Evolutionary conservation across 2,329 filamentous ascomycete species (phyloP), one percentile per base, ranked within the genome.

Genomic region (Myriangium duriaei): DNA sequence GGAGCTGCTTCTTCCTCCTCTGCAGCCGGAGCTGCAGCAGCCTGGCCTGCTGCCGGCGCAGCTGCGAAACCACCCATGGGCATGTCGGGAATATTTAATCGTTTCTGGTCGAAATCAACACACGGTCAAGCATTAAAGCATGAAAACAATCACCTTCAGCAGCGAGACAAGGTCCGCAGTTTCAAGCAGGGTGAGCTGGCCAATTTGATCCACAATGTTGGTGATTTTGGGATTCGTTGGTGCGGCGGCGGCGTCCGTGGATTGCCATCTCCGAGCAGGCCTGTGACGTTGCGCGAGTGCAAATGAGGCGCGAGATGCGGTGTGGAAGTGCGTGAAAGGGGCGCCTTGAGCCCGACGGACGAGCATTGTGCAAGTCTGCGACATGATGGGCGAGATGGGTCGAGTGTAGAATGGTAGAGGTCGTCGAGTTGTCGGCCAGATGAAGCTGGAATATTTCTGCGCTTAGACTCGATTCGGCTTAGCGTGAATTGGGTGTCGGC

Each of bases 181-280:
- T 74, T 99, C 92, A 54, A 99, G 68, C 42, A 99, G 72, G 31
- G 87, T 98, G 74, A 99, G 80, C 74, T 91, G 79, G 66, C 88
- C 93, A 63, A 99, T 98, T 66, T 98, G 87, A 61, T 98, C 87
- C 56, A 99, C 91, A 56, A 99, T 98, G 43, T 74, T 76, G 51
- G 79, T 64, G 54, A 99, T 94, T 74, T 98, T 98, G 46, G 91
- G 86, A 65, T 83, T 93, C 68, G 63, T 39, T 16, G 51, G 41
- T 30, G 51, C 42, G 33, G 60, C 56, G 39, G 69, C 68, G 40
- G 71, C 76, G 53, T 87, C 81, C 51, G 85, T 87, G 46, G 85
- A 88, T 64, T 91, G 82, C 81, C 84, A 87, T 74, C 91, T 77
- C 65, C 81, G 76, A 18, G 30, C 15, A 7, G 32, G 30, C 12